phyloP scores from a whole-genome alignment of 2,329 filamentous ascomycete genomes.

The Penicillium polonicum region DNA sequence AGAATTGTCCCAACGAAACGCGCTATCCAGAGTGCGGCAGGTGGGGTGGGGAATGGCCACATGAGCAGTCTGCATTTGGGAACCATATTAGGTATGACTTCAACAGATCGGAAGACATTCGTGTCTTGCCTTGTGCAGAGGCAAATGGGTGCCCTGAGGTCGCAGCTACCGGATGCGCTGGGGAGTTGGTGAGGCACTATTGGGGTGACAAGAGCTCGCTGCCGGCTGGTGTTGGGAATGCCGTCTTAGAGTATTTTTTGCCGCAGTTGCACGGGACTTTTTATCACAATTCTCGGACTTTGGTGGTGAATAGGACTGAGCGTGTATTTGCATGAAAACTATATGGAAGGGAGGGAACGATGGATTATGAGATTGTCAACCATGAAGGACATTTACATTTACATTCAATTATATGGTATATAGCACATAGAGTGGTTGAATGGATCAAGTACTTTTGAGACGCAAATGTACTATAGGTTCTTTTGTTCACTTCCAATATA shows the following conservation, averaged over 20 bases:
- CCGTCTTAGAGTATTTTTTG: slow-evolving; percentile 15
- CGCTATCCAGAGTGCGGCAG: slow-evolving; percentile 12
- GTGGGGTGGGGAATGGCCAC: slow-evolving; percentile 17
- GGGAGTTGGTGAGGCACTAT: slow-evolving; percentile 20
- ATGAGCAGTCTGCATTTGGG: slow-evolving; percentile 21
- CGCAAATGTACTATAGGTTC: background rate
- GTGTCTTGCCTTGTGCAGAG: slow-evolving; percentile 14
- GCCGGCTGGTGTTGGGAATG: slow-evolving; percentile 9
- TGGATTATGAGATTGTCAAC: background rate
- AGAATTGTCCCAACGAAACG: slow-evolving; percentile 11
- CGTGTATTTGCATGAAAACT: background rate
- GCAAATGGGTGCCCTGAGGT: slow-evolving; percentile 20
- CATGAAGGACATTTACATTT: background rate
- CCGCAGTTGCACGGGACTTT: slow-evolving; percentile 13
- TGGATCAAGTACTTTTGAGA: background rate
- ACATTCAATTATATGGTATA: background rate
- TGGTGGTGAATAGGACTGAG: slow-evolving; percentile 5
- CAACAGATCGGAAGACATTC: slow-evolving; percentile 15
- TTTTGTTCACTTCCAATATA: background rate
- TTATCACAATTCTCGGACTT: background rate
- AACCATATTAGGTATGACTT: slow-evolving; percentile 20
- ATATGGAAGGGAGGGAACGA: no score
- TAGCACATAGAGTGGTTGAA: no score
- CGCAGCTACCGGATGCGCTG: slow-evolving; percentile 12
- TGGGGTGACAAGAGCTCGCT: slow-evolving; percentile 16